Evolutionary conservation across 2,329 filamentous ascomycete species (phyloP).

Genomic region (Emergomyces orientalis): DNA sequence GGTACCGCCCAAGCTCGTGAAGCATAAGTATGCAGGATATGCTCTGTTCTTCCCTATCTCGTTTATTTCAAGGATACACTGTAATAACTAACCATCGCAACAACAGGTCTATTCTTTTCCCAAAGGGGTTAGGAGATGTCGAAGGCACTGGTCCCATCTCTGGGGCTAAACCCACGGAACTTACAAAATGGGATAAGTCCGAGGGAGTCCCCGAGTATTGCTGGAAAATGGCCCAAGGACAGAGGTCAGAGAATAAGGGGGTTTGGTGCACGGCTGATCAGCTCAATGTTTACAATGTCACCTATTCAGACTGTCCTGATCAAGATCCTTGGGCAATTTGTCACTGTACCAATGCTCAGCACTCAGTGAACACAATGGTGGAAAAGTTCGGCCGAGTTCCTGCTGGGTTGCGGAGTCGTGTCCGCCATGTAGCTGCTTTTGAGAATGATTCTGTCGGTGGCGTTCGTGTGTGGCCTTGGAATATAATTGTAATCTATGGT

Average conservation of each 20-base stretch:
- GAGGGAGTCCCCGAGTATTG: background rate
- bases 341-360: background rate
- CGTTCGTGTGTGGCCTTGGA: background rate
- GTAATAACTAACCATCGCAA: background rate
- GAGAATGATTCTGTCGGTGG: background rate
- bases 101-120: background rate
- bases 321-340: constrained; percentile 1
- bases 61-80: background rate
- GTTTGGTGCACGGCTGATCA: background rate
- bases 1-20: background rate
- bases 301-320: background rate
- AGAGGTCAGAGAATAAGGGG: background rate
- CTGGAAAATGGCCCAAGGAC: background rate
- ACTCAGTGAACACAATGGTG: background rate
- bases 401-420: background rate
- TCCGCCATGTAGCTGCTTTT: background rate
- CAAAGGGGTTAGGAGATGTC: background rate
- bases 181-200: background rate
- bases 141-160: background rate
- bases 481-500: background rate
- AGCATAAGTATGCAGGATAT: background rate
- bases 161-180: background rate
- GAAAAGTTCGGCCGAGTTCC: background rate
- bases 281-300: background rate
- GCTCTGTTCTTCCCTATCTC: background rate